Evolutionary conservation across 495 filamentous ascomycete species (phyloP).

Genomic region (Oidiodendron maius): DNA sequence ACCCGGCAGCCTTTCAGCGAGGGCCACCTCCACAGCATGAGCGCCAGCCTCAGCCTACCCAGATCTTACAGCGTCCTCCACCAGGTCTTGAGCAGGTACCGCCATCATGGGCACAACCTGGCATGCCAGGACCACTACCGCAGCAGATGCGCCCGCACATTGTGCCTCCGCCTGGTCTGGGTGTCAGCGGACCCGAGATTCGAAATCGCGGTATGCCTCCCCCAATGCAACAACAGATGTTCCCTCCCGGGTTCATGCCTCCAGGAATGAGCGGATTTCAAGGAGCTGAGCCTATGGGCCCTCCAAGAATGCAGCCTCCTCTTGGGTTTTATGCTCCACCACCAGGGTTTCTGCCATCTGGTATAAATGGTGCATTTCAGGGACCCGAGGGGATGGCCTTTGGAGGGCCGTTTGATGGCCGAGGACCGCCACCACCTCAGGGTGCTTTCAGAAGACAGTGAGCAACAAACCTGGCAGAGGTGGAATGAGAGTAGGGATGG

Average conservation of each 20-base stretch:
- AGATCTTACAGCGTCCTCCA: constrained; percentile 49
- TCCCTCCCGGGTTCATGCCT: constrained; percentile 31
- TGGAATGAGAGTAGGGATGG: too few species aligned
- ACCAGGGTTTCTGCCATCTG: constrained; percentile 23
- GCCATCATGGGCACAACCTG: constrained; percentile 27
- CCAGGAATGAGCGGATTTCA: constrained; percentile 39
- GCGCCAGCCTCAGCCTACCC: constrained; percentile 40
- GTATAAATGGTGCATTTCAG: constrained; percentile 40
- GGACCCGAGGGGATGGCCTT: constrained; percentile 30
- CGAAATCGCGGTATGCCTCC: constrained; percentile 25
- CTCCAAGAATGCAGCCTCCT: background rate
- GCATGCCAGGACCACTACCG: constrained; percentile 35
- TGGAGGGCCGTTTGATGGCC: constrained; percentile 39
- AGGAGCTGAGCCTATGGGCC: constrained; percentile 28
- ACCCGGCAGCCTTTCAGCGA: constrained; percentile 16
- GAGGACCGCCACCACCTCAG: constrained; percentile 33
- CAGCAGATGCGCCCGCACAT: constrained; percentile 23
- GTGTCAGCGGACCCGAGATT: constrained; percentile 39
- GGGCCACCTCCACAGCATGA: constrained; percentile 28
- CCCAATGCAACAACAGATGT: constrained; percentile 32
- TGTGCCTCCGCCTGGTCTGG: constrained; percentile 41
- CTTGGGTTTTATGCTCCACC: constrained; percentile 36
- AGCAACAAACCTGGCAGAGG: background rate
- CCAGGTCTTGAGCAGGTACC: constrained; percentile 31
- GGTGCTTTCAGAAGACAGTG: constrained; percentile 19